Evolutionary conservation across 148 eudicot genomes (phyloP), one percentile per base, ranked within the genome.

Genomic region (Gaultheria prostrata): DNA sequence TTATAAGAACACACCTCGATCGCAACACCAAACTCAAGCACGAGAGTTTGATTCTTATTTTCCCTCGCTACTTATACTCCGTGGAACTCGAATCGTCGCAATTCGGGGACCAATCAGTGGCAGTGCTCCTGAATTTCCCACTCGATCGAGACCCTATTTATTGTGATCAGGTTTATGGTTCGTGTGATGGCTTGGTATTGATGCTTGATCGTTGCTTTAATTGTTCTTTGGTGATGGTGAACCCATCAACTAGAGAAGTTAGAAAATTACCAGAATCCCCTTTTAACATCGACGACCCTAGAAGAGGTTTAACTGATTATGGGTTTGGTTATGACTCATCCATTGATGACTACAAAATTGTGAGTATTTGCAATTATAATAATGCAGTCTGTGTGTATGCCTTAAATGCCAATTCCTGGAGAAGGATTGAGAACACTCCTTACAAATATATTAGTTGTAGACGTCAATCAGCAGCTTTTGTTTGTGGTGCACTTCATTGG

Each of bases 401-500:
- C 35, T 15, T 81, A 28, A 81, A 18, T 10, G 26, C 57, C 39
- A 81, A 81, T 81, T 26, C 61, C 4, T 67, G 83, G 83, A 81
- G 83, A 69, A 81, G 59, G 45, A 48, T 69, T 13, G 53, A 17
- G 39, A 48, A 28, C 3, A 26, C 45, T 24, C 76, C 76, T 8
- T 48, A 43, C 12, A 1, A 26, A 4, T 12, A 4, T 45, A 28
- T 8, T 8, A 3, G 4, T 3, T 24, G 3, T 30, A 10, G 12
- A 20, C 14, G 8, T 18, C 13, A 30, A 43, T 24, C 70, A 0
- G 82, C 56, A 20, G 30, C 45, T 48, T 39, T 80, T 63, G 51
- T 80, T 11, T 63, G 72, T 45, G 83, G 83, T 50, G 56, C 53
- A n/a, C 33, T 80, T 0, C 76, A 80, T 24, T 80, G 76, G 83